Conservation (phyloP, 1,139 yeast genomes). For the Pichia sp. region DNA sequence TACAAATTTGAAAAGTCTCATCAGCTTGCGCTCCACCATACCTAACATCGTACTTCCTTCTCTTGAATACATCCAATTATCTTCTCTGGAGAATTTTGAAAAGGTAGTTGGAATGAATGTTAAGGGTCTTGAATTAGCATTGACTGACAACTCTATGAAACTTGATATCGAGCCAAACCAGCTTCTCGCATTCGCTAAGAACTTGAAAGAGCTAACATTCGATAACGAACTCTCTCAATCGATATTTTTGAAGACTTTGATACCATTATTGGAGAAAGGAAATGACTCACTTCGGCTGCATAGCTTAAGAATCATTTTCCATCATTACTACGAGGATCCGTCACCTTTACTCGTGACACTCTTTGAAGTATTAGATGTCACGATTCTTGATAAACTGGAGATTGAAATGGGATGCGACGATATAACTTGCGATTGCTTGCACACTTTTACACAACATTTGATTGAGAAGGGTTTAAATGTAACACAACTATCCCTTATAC, state of each 20-base stretch:
- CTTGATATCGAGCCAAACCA: too few relatives aligned
- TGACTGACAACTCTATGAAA: too few relatives aligned
- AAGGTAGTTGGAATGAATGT: too few relatives aligned
- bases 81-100: too few relatives aligned
- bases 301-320: constrained; percentile 32
- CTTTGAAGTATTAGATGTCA: constrained; percentile 26
- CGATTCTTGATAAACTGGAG: constrained; percentile 30
- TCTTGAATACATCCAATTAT: too few relatives aligned
- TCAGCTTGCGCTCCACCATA: constrained; percentile 9
- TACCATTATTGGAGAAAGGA: too few relatives aligned
- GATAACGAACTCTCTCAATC: too few relatives aligned
- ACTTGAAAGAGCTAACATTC: too few relatives aligned
- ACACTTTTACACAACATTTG: constrained; percentile 31
- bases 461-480: constrained; percentile 22
- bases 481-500: constrained; percentile 38
- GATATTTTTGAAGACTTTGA: too few relatives aligned
- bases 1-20: constrained; percentile 15
- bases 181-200: too few relatives aligned
- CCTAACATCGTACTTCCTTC: constrained; percentile 7
- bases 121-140: too few relatives aligned
- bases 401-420: constrained; percentile 40
- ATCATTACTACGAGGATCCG: constrained; percentile 25
- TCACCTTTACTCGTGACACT: constrained; percentile 8
- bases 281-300: too few relatives aligned
- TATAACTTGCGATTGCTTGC: constrained; percentile 38